Percentiles rank a stretch among this genome's conserved stretches.
Evolutionary conservation across 352 stramenopile species (phyloP).

Genomic region (Phytophthora capsici): DNA sequence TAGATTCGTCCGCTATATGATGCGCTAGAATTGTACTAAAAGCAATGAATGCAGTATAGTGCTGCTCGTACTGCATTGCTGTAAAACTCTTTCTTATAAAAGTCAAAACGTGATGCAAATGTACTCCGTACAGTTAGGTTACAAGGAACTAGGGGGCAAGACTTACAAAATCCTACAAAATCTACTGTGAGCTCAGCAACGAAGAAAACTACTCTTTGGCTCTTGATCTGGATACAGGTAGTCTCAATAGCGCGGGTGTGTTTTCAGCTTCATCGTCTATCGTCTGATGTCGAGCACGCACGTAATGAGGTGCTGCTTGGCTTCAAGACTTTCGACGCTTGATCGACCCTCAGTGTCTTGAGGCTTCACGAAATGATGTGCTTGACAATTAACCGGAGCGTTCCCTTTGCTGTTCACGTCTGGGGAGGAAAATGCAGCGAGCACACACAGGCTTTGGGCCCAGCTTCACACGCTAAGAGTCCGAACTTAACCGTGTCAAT

Average conservation of each 20-base stretch:
- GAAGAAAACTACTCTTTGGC: background rate
- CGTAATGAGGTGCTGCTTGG: conserved; percentile 20
- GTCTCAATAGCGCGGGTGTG: background rate
- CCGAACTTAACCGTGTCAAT: conserved; percentile 1
- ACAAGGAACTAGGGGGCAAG: no score
- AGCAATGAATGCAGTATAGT: conserved; percentile 26
- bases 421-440: background rate
- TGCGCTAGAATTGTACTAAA: conserved; percentile 25
- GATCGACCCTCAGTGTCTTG: background rate
- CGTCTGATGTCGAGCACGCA: conserved; percentile 1
- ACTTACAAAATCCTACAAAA: background rate
- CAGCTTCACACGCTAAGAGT: conserved; percentile 10
- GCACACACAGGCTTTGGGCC: background rate
- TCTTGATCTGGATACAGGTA: no score
- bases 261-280: background rate
- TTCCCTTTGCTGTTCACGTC: background rate
- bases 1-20: conserved; percentile 19
- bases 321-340: background rate
- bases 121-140: no score
- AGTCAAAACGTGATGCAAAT: no score
- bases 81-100: background rate
- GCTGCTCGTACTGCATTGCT: background rate
- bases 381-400: background rate
- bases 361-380: conserved; percentile 11
- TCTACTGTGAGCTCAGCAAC: background rate